phyloP scores from a whole-genome alignment of 352 stramenopile species.

The Detonula confervacea region DNA sequence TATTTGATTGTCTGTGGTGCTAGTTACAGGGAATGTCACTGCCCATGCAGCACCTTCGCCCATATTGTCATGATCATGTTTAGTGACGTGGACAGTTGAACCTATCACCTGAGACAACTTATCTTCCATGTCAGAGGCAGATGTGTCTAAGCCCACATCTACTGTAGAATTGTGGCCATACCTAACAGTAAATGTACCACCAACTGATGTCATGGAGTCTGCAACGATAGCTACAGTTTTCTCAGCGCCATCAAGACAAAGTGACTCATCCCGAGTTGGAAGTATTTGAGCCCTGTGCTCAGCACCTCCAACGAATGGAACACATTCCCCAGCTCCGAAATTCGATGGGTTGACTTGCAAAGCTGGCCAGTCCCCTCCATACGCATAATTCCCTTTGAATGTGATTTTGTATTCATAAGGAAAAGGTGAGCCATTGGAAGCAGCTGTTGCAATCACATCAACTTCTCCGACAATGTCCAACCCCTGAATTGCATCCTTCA shows the following conservation, averaged over 20 bases:
- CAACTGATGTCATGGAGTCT: slow-evolving; percentile 66
- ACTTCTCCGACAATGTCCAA: slow-evolving; percentile 84
- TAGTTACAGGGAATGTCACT: slow-evolving; percentile 58
- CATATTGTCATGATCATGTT: slow-evolving; percentile 57
- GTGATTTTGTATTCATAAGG: slow-evolving; percentile 61
- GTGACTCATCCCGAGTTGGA: slow-evolving; percentile 65
- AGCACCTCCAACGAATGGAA: slow-evolving; percentile 53
- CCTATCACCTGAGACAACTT: slow-evolving; percentile 47
- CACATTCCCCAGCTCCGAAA: slow-evolving; percentile 56
- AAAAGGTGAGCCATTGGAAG: slow-evolving; percentile 42
- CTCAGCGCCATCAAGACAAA: slow-evolving; percentile 63
- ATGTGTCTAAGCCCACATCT: slow-evolving; percentile 63
- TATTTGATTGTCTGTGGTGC: slow-evolving; percentile 54
- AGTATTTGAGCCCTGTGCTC: slow-evolving; percentile 65
- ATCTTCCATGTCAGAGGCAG: slow-evolving; percentile 65
- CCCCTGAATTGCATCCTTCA: slow-evolving; percentile 86
- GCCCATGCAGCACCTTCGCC: slow-evolving; percentile 70
- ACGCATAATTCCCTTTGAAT: slow-evolving; percentile 64
- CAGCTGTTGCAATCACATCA: slow-evolving; percentile 36
- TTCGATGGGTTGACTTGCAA: slow-evolving; percentile 52
- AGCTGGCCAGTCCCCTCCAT: slow-evolving; percentile 69
- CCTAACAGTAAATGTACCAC: slow-evolving; percentile 71
- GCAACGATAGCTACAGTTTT: slow-evolving; percentile 79
- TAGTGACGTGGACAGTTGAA: slow-evolving; percentile 58
- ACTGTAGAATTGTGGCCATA: slow-evolving; percentile 49